Evolutionary conservation across 371 early-diverging fungal genomes (phyloP), one percentile per base, ranked within the genome.

Genomic region (Batkoa obscura): DNA sequence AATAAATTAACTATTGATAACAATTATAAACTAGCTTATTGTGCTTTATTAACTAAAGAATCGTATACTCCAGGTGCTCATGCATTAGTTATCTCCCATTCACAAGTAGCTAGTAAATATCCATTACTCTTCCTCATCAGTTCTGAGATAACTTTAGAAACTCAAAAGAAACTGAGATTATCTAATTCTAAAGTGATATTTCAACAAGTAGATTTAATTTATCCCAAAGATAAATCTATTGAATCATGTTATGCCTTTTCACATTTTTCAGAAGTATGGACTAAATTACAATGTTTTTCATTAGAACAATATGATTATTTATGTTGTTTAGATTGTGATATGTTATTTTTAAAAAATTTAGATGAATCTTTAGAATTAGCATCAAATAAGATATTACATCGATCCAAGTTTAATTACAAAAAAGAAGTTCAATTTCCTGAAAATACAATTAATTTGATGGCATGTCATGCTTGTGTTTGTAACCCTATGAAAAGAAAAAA

Each of bases 401-500:
- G 33, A 6, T 10, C 47, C 6, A 10, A 10, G 17, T 10, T 39
- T 39, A 8, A 5, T 13, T 39, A 8, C 5, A 45, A 45, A 4
- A 3, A 9, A 8, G 4, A 45, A 3, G n/a, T 15, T n/a, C 4
- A n/a, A 5, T 23, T 8, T n/a, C 9, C 2, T 8, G 39, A 13
- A n/a, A 37, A 15, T 13, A 31, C 4, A 30, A 23, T 51, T 2
- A 12, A 51, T 5, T 6, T 51, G 51, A 4, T 51, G 37, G 51
- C 51, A 17, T 5, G 12, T 4, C 51, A 51, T 51, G 33, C 51
- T 38, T 51, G 51, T 37, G 51, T 51, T 15, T 51, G 51, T 23
- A 51, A 51, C 17, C 34, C 37, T 31, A 13, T 37, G 4, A 51
- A 51, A 15, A 51, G 38, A 5, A 2, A 10, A 37, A 13, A 37